Base-by-base conservation (phyloP, 1,284 basidiomycete species). In the Fomitopsis betulina region DNA sequence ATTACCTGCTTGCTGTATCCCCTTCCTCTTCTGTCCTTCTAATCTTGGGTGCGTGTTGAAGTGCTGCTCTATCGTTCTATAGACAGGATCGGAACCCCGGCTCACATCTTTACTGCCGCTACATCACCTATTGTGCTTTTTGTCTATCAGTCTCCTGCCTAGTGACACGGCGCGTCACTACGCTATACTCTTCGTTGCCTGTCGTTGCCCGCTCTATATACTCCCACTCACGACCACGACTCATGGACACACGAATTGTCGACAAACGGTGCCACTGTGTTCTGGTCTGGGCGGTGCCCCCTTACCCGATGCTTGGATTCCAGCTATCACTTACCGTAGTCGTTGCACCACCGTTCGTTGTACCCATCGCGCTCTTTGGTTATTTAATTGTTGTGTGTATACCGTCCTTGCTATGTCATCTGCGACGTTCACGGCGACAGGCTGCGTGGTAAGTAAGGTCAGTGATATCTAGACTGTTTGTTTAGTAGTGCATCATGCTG, bases 371-470 rank as follows among this genome's bases (percentile, higher is more conserved):
- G 13, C 19, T 30, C 35, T 12, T 15, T 37, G 35, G 42, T 21
- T 47, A 47, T 47, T 47, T 47, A 47, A 47, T 47, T 47, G 45
- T 47, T 47, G 45, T 25, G 43, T 45, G 43, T 47, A 47, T 47
- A 47, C 45, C 13, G 25, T 30, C 17, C 45, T 15, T 15, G 17
- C 25, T 25, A 9, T 8, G 27, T n/a, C 17, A n/a, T 9, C n/a
- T 21, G 40, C 15, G 27, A 30, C 27, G 27, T 30, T 5, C 8
- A 4, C 27, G 5, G 27, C 27, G 27, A 30, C 8, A 30, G 27
- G 27, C 27, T 30, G 5, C 27, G 27, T 8, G 27, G 27, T 30
- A 30, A 30, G 27, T n/a, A n/a, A n/a, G 27, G 27, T 30, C 27
- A 8, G 27, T 5, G 27, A 5, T 30, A 4, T 30, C 1, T 30